Base-by-base conservation (phyloP, 345 rosid species). In the Turritis glabra region DNA sequence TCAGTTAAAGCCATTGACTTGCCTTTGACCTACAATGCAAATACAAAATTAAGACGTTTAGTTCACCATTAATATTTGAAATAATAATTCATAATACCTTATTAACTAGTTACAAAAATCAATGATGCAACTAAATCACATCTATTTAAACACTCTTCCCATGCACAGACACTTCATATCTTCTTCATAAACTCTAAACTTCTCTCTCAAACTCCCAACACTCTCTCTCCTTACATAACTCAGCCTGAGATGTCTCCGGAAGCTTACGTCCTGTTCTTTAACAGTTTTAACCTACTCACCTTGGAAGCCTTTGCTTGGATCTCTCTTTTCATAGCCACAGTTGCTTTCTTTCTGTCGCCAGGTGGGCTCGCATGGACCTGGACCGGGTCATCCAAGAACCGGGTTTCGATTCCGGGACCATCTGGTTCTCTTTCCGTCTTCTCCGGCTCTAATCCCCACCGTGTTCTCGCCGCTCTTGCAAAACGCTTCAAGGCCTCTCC, bases 341-440 rank as follows among this genome's bases (percentile, higher is more conserved):
- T 77, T 69, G 70, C 86, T n/a, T 51, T 86, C 53, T 79, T 80
- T 67, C 26, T 86, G 1, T 64, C 82, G 10, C 90, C 92, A 0
- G 96, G 96, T 0, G 96, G 93, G 1, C 71, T 88, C 3, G 92
- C 97, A 35, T 89, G 96, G 96, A 82, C 78, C 50, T 63, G 76
- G 27, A 17, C 69, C 50, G 35, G 56, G 15, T 69, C 80, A 21
- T 62, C 81, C 71, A 66, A 46, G 62, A 66, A 12, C 71, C 47
- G 51, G 1, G 15, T 44, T 0, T 79, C 85, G 19, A 84, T 89
- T 54, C 88, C 88, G 0, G 97, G 97, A 9, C 96, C 96, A 0
- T 72, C 88, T 0, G 96, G 91, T 0, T 69, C 82, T 11, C 69
- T 82, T 10, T 57, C 69, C 0, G 75, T 76, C 69, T 84, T 89